Evolutionary conservation across 2,329 filamentous ascomycete genomes (phyloP), one percentile per base, ranked within the genome.

Genomic region (Verticillium tricorpus): DNA sequence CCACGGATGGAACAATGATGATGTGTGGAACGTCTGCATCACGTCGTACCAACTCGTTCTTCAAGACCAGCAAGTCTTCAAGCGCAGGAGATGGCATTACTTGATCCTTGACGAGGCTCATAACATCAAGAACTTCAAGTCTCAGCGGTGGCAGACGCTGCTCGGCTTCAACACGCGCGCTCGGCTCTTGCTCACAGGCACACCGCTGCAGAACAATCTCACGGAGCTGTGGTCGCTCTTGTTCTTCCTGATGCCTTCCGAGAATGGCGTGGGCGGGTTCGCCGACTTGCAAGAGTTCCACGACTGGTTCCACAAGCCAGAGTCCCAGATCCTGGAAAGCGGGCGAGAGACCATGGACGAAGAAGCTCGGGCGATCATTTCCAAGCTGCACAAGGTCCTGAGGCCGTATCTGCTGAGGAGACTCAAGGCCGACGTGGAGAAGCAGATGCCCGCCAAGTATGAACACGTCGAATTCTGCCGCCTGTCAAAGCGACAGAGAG

Each of bases 71-170:
- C 90, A 94, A 68, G 92, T 96, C 1, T 96, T 99, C 78, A 95
- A 96, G 73, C 88, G 93, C 65, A 87, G 94, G 37, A 86, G 87
- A 60, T 99, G 96, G 96, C 93, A 98, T 72, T 99, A 98, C 75
- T 92, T 99, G 85, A 93, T 99, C 66, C 85, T 99, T 1, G 95
- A 99, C 69, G 95, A 99, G 78, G 95, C 96, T 0, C 95, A 99
- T 79, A 98, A 99, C 77, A 99, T 99, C 82, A 98, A 99, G 72
- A 99, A 99, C 76, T 99, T 98, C 82, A 93, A 96, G 71, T 97
- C 94, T 1, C 93, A 97, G 74, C 84, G 94, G 66, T 99, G 95
- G 93, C 95, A 98, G 74, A 94, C 93, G 0, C 84, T 99, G 66
- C 85, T 99, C 25, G 95, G 91, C 0, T 96, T 99, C 78, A 94